Conservation (phyloP, 441 rosid species). For the Pelargonium citronellum region DNA sequence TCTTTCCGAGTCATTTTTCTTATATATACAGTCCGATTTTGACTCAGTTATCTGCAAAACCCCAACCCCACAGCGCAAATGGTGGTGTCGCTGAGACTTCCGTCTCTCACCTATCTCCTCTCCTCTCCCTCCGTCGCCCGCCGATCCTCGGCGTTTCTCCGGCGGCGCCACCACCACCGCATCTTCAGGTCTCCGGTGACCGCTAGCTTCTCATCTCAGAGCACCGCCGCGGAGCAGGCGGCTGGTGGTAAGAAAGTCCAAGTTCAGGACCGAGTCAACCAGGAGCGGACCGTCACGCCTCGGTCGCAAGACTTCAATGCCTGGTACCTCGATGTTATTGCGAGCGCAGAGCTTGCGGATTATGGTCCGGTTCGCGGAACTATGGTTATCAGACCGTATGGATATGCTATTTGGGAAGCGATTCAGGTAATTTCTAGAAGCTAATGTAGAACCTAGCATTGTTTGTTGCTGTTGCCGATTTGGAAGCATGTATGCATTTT, state of each 20-base stretch:
- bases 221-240: conserved; percentile 42
- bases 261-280: conserved; percentile 10
- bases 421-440: conserved; percentile 53
- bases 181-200: conserved; percentile 16
- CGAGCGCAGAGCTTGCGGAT: conserved; percentile 86
- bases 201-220: conserved; percentile 44
- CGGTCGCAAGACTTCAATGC: conserved; percentile 88
- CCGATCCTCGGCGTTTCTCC: conserved; percentile 35
- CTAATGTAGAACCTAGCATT: not conserved
- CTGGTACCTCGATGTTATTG: conserved; percentile 83
- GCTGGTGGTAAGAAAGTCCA: conserved; percentile 28
- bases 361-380: conserved; percentile 96
- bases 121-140: conserved; percentile 36
- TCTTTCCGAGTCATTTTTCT: too few relatives aligned
- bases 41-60: not conserved
- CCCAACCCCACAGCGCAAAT: conserved; percentile 25
- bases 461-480: too few relatives aligned
- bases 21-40: too few relatives aligned
- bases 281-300: conserved; percentile 41
- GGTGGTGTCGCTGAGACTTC: conserved; percentile 55
- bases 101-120: conserved; percentile 46
- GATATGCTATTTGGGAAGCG: conserved; percentile 93
- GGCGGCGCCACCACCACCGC: conserved; percentile 25
- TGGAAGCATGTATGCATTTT: not conserved
- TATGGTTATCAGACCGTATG: conserved; percentile 92